A percentile compares a stretch with the other conserved stretches of the same genome.
Evolutionary conservation across 176 grass and related monocot genomes (phyloP).

Genomic region (Eragrostis nindensis): DNA sequence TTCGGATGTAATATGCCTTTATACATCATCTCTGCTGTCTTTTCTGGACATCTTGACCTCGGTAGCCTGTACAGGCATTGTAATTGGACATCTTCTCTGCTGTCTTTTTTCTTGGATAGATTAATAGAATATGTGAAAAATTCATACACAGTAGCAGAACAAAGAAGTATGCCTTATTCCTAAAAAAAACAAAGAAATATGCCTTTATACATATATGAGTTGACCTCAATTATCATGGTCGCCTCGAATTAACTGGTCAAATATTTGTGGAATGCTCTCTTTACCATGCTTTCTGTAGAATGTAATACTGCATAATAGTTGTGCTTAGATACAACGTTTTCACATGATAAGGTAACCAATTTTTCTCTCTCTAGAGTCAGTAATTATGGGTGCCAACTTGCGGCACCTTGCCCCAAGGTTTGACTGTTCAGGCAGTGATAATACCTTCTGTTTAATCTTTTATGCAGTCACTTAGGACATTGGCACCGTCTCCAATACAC

Average conservation of each 20-base stretch:
- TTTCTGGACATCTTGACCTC: conserved; percentile 10
- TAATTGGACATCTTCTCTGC: not conserved
- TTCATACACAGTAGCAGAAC: not conserved
- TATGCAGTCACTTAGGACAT: too few relatives aligned
- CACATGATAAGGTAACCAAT: too few relatives aligned
- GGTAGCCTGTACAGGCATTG: not conserved
- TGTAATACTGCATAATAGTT: not conserved
- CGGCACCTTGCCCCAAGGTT: not conserved
- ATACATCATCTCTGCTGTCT: too few relatives aligned
- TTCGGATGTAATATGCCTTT: not conserved
- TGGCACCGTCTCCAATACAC: too few relatives aligned
- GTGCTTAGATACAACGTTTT: not conserved
- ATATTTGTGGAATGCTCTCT: not conserved
- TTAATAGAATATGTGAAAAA: not conserved
- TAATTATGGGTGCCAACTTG: not conserved
- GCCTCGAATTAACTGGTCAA: not conserved
- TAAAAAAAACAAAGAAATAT: too few relatives aligned
- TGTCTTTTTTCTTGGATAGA: not conserved
- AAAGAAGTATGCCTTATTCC: not conserved
- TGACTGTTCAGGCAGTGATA: too few relatives aligned
- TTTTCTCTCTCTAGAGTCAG: too few relatives aligned
- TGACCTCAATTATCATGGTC: not conserved
- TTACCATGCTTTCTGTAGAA: not conserved
- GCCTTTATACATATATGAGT: too few relatives aligned
- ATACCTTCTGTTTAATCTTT: too few relatives aligned